Percentiles rank a stretch among this genome's conserved stretches.
Conservation (phyloP, 1,284 basidiomycete species). For the Cryptococcus sp. region DNA sequence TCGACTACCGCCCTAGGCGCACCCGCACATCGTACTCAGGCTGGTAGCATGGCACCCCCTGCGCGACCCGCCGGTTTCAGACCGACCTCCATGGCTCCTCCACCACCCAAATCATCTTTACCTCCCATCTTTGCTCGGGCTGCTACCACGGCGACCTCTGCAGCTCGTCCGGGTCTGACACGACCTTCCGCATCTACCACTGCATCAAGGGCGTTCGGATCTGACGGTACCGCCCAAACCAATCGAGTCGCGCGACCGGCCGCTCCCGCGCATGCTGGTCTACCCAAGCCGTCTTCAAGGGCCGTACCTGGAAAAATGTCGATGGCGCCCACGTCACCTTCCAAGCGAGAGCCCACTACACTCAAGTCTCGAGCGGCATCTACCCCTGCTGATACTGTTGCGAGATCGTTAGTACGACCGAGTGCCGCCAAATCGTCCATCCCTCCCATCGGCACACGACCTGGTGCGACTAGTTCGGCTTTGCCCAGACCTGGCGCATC, state of each 20-base stretch:
- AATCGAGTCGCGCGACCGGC: constrained; percentile 1
- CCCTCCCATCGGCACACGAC: constrained; percentile 1
- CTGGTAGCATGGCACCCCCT: not conserved
- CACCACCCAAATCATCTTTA: not conserved
- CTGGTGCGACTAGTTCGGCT: not conserved
- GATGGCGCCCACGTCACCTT: not conserved
- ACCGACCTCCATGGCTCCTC: not conserved
- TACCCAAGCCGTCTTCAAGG: not conserved
- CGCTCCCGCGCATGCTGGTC: not conserved
- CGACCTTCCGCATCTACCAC: not conserved
- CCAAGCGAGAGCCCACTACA: not conserved
- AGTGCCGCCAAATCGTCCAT: constrained; percentile 1
- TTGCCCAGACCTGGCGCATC: constrained; percentile 1
- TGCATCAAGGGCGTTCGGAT: constrained; percentile 12
- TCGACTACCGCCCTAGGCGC: not conserved
- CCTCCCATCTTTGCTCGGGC: not conserved
- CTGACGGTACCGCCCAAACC: constrained; percentile 4
- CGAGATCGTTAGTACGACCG: not conserved
- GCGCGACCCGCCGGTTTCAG: not conserved
- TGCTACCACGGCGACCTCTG: not conserved
- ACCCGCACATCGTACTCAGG: not conserved
- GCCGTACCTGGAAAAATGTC: not conserved
- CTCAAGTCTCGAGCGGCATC: constrained; percentile 17
- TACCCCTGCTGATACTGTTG: constrained; percentile 13
- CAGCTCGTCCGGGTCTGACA: constrained; percentile 10